These are phyloP conservation scores for Cantharellus anzutake DNA, from an alignment of 768 basidiomycete genomes.

Conservation along the genomic window DNA sequence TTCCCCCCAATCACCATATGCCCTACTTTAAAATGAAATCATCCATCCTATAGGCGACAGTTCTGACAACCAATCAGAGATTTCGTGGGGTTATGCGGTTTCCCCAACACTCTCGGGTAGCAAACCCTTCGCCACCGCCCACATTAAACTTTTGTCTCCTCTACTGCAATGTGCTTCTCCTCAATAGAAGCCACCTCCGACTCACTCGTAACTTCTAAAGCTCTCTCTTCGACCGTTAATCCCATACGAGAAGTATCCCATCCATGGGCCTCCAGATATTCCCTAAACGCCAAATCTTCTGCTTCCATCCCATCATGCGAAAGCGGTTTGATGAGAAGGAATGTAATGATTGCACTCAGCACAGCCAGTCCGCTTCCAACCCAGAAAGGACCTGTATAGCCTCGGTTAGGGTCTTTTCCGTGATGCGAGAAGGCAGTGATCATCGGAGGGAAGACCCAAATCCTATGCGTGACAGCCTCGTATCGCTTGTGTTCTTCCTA, in stretches of 20 bases:
- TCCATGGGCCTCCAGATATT: constrained; percentile 59
- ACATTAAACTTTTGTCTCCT: no score
- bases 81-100: no score
- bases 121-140: no score
- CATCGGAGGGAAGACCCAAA: constrained; percentile 5
- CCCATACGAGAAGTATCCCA: constrained; percentile 68
- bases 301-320: constrained; percentile 57
- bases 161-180: no score
- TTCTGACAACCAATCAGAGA: no score
- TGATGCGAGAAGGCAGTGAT: constrained; percentile 34
- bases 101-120: no score
- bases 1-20: no score
- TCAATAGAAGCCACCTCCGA: no score
- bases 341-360: constrained; percentile 52
- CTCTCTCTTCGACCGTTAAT: constrained; percentile 16
- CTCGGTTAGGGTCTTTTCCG: constrained; percentile 28
- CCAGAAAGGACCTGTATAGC: constrained; percentile 80
- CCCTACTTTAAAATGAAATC: no score
- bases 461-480: background rate
- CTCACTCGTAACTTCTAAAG: background rate
- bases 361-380: constrained; percentile 68
- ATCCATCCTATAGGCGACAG: no score
- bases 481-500: background rate
- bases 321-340: constrained; percentile 57
- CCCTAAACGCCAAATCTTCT: constrained; percentile 63